Evolutionary conservation across 345 rosid genomes (phyloP).

Genomic region (Gossypium longicalyx): DNA sequence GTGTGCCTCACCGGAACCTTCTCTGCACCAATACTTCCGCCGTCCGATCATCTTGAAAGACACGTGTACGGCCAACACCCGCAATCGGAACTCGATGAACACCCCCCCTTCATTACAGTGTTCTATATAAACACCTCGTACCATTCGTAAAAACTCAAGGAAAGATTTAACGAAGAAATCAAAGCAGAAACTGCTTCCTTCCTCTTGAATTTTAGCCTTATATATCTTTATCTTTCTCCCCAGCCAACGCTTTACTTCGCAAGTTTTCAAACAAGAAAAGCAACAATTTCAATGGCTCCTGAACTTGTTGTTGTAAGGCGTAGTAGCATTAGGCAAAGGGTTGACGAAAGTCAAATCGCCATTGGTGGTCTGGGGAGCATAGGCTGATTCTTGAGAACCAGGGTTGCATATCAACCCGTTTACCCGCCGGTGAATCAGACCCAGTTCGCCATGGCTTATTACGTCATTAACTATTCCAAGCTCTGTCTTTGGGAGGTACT

Average conservation of each 20-base stretch:
- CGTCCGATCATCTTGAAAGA: constrained; percentile 31
- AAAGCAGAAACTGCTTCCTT: background rate
- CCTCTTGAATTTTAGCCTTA: no score
- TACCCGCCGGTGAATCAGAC: constrained; percentile 78
- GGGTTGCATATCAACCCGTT: constrained; percentile 37
- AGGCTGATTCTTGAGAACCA: constrained; percentile 38
- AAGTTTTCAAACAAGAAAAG: no score
- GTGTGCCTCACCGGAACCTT: constrained; percentile 34
- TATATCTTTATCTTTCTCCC: no score
- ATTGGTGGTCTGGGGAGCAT: constrained; percentile 74
- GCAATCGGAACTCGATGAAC: no score
- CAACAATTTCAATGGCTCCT: no score
- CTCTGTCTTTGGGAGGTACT: constrained; percentile 72
- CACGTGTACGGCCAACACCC: constrained; percentile 26
- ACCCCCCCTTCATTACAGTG: background rate
- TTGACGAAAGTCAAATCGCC: constrained; percentile 62
- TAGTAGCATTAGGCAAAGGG: constrained; percentile 81
- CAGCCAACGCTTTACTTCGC: no score
- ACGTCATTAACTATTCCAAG: constrained; percentile 85
- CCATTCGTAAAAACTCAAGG: no score
- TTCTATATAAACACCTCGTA: constrained; percentile 26
- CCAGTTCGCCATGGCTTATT: constrained; percentile 78
- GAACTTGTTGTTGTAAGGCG: constrained; percentile 39
- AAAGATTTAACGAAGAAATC: no score
- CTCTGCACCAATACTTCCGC: constrained; percentile 21